These are phyloP conservation scores for Saturnispora quitensis DNA, from an alignment of 805 yeast genomes.

Conservation along the genomic window DNA sequence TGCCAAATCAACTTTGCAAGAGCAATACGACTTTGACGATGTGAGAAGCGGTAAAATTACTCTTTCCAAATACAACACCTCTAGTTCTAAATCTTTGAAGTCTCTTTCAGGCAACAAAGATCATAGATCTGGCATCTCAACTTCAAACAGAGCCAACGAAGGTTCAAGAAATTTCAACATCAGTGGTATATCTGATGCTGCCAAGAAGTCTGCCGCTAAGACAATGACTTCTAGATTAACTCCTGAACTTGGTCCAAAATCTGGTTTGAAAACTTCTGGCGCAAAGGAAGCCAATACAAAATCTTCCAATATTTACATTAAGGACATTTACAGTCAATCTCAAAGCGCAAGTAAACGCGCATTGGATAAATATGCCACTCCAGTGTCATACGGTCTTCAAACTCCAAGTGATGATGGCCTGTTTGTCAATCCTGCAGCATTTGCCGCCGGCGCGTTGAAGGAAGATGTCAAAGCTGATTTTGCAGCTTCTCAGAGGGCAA, in stretches of 20 bases:
- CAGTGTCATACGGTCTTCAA: constrained; percentile 29
- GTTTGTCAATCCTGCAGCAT: constrained; percentile 32
- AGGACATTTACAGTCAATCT: constrained; percentile 12
- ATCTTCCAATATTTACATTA: constrained; percentile 12
- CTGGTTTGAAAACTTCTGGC: constrained; percentile 24
- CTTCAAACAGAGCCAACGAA: constrained; percentile 23
- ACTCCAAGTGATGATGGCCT: constrained; percentile 29
- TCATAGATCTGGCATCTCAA: constrained; percentile 21
- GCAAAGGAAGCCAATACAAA: constrained; percentile 23
- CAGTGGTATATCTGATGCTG: constrained; percentile 21
- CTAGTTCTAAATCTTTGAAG: constrained; percentile 12
- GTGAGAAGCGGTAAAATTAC: constrained; percentile 32
- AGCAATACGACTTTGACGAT: constrained; percentile 35
- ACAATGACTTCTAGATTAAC: constrained; percentile 37
- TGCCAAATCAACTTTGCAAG: constrained; percentile 32
- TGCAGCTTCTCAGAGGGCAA: constrained; percentile 35
- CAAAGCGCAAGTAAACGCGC: constrained; percentile 8
- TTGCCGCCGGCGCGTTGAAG: constrained; percentile 46
- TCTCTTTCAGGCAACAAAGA: constrained; percentile 14
- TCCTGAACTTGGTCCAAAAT: constrained; percentile 30
- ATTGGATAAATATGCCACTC: constrained; percentile 10
- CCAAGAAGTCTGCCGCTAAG: constrained; percentile 33
- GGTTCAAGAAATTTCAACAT: constrained; percentile 26
- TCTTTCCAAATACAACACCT: constrained; percentile 20
- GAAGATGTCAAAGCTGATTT: constrained; percentile 24